A percentile compares a stretch with the other conserved stretches of the same genome.
Evolutionary conservation across 805 yeast species (phyloP).

Genomic region (Yueomyces sinensis): DNA sequence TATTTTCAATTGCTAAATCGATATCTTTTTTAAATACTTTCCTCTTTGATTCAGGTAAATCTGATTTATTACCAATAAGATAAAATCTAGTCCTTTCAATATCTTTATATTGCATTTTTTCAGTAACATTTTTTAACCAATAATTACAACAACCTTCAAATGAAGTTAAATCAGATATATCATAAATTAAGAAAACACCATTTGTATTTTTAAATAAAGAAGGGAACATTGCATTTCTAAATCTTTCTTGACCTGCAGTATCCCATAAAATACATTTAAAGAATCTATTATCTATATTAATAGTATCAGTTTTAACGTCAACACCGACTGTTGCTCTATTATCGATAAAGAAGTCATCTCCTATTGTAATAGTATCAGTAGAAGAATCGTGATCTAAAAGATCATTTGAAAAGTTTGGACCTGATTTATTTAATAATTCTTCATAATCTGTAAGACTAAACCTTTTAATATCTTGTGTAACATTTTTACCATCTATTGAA

Average conservation of each 20-base stretch:
- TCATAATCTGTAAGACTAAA: conserved; percentile 24
- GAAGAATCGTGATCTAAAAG: neutral
- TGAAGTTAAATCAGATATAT: conserved; percentile 27
- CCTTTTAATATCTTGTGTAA: conserved; percentile 9
- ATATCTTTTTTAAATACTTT: conserved; percentile 29
- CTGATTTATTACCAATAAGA: conserved; percentile 34
- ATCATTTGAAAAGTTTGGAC: conserved; percentile 1
- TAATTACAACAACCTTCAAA: conserved; percentile 27
- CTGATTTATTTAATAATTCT: conserved; percentile 13
- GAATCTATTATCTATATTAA: conserved; percentile 30
- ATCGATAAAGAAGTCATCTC: conserved; percentile 19
- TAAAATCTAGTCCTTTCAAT: conserved; percentile 25
- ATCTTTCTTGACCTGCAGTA: conserved; percentile 40
- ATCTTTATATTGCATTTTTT: conserved; percentile 18
- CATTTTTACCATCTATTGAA: neutral
- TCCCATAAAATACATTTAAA: conserved; percentile 37
- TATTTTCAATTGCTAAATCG: conserved; percentile 18
- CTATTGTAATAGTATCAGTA: neutral
- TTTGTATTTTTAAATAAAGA: conserved; percentile 33
- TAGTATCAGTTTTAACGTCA: conserved; percentile 31
- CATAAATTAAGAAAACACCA: conserved; percentile 32
- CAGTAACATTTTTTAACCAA: conserved; percentile 32
- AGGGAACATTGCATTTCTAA: conserved; percentile 32
- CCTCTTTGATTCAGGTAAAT: conserved; percentile 14
- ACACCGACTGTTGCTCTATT: conserved; percentile 34